Evolutionary conservation across 306 rosid species (phyloP).

Genomic region (Cercis canadensis): DNA sequence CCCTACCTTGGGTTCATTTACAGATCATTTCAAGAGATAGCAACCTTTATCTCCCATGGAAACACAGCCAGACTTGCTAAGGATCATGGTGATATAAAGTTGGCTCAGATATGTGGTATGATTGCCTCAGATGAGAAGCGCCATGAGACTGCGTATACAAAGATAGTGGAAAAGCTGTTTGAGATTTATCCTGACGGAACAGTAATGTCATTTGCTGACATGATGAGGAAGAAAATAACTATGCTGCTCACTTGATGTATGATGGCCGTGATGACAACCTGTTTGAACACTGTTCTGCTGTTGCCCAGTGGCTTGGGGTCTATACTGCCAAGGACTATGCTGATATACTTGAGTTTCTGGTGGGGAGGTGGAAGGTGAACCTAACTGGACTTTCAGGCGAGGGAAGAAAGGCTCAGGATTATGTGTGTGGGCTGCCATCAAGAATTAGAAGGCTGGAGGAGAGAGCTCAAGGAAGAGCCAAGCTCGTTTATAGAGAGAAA

Average conservation of each 20-base stretch:
- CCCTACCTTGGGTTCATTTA: conserved; percentile 92
- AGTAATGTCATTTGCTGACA: conserved; percentile 78
- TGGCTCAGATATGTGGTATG: conserved; percentile 90
- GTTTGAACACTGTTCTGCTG: conserved; percentile 75
- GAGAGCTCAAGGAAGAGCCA: conserved; percentile 74
- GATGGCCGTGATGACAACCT: conserved; percentile 80
- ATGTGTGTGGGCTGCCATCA: conserved; percentile 76
- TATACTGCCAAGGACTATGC: conserved; percentile 89
- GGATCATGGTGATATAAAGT: conserved; percentile 76
- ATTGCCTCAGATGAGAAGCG: conserved; percentile 94
- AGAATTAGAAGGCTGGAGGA: conserved; percentile 88
- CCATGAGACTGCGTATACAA: conserved; percentile 92
- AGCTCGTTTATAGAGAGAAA: too few relatives aligned
- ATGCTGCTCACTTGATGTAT: conserved; percentile 94
- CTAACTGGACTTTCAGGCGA: conserved; percentile 76
- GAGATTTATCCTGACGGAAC: conserved; percentile 88
- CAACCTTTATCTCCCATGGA: conserved; percentile 90
- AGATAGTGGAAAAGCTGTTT: conserved; percentile 82
- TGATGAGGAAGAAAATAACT: conserved; percentile 91
- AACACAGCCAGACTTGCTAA: conserved; percentile 96
- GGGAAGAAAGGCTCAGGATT: conserved; percentile 85
- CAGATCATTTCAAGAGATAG: conserved; percentile 94
- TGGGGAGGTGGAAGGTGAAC: too few relatives aligned
- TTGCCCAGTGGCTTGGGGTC: conserved; percentile 85
- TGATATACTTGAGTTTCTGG: too few relatives aligned